Conservation (phyloP, 495 filamentous ascomycete species). For the Talaromyces proteolyticus region DNA sequence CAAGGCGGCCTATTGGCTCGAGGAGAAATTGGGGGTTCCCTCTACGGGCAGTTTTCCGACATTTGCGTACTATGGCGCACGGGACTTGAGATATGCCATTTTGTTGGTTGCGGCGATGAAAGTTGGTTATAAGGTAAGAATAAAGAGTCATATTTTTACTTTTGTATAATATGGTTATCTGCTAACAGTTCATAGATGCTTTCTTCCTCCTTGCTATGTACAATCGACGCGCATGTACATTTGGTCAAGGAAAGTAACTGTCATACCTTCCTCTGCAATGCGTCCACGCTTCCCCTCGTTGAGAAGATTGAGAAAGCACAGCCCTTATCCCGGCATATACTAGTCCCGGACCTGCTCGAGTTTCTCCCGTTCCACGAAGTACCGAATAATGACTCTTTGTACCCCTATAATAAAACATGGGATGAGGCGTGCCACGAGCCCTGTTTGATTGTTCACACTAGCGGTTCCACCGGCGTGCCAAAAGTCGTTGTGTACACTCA, state of each 20-base stretch:
- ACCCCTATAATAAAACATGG: constrained; percentile 14
- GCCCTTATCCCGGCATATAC: not conserved
- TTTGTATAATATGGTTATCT: not conserved
- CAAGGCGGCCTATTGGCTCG: constrained; percentile 2
- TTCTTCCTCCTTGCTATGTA: constrained; percentile 21
- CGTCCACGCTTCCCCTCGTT: not conserved
- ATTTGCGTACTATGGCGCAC: constrained; percentile 23
- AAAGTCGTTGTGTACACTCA: constrained; percentile 24
- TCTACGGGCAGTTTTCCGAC: constrained; percentile 2
- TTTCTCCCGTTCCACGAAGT: constrained; percentile 9
- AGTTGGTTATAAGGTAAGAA: constrained; percentile 16
- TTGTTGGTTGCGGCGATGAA: constrained; percentile 26
- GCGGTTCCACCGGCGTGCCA: constrained; percentile 29
- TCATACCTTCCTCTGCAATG: constrained; percentile 4
- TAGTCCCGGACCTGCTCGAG: not conserved
- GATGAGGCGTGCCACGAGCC: constrained; percentile 13
- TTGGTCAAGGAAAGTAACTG: constrained; percentile 20
- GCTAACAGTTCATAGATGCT: constrained; percentile 1
- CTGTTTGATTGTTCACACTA: constrained; percentile 24
- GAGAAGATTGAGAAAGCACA: not conserved
- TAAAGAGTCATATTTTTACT: not conserved
- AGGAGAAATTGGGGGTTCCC: not conserved
- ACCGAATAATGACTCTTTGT: constrained; percentile 5
- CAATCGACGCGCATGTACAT: constrained; percentile 20
- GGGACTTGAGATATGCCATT: constrained; percentile 23